Evolutionary conservation across 257 asterid genomes (phyloP).

Genomic region (Rauvolfia tetraphylla): DNA sequence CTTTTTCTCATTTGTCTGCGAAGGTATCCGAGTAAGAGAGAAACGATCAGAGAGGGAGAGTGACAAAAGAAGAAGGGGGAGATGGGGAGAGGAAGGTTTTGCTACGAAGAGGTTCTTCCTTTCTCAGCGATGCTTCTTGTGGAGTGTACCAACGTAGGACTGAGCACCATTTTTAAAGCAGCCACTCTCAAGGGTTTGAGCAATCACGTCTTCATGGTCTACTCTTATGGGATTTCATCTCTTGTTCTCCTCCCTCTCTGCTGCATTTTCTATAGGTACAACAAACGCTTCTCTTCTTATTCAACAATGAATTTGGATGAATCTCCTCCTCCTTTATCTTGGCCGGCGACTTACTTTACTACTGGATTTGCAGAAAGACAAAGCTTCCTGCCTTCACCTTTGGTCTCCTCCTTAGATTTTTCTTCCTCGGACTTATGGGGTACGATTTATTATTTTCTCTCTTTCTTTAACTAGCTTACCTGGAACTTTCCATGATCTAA

Average conservation of each 20-base stretch:
- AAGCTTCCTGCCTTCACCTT: conserved; percentile 15
- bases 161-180: conserved; percentile 17
- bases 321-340: background rate
- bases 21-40: too few species aligned
- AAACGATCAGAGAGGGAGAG: too few species aligned
- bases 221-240: conserved; percentile 15
- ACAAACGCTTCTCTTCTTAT: background rate
- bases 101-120: conserved; percentile 9
- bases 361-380: conserved; percentile 5
- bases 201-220: conserved; percentile 14
- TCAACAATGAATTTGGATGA: background rate
- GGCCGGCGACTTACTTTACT: background rate
- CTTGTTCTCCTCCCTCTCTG: conserved; percentile 15
- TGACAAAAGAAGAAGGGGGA: background rate
- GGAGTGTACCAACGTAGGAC: conserved; percentile 17
- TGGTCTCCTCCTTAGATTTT: conserved; percentile 6
- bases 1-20: too few species aligned
- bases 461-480: background rate
- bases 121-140: conserved; percentile 20
- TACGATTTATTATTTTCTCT: background rate
- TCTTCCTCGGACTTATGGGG: conserved; percentile 20
- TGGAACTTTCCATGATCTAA: background rate
- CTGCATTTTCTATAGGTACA: conserved; percentile 13
- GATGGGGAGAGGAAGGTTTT: conserved; percentile 6
- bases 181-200: conserved; percentile 16